Percentiles rank a stretch among this genome's conserved stretches.
phyloP scores from a whole-genome alignment of 2,329 filamentous ascomycete genomes.

The Aspergillus piperis region DNA sequence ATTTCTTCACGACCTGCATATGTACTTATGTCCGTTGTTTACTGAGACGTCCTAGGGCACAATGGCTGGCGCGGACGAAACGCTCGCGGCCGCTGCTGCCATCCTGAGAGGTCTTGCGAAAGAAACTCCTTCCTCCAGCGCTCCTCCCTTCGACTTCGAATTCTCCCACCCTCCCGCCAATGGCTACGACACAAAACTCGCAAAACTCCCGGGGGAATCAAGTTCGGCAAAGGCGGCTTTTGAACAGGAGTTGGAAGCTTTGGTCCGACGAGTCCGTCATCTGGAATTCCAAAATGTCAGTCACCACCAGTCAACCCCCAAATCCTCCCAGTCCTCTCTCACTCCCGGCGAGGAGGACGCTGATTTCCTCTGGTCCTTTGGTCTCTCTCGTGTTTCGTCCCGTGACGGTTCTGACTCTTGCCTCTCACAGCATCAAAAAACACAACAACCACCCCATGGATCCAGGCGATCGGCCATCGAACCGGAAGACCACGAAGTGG shows the following conservation, averaged over 20 bases:
- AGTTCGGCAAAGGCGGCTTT: constrained; percentile 74
- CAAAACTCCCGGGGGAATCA: constrained; percentile 76
- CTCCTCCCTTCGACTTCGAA: constrained; percentile 39
- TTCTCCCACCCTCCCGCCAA: constrained; percentile 44
- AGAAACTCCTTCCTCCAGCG: constrained; percentile 38
- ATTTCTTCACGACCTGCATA: constrained; percentile 9
- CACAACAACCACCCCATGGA: constrained; percentile 38
- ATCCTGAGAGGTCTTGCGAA: constrained; percentile 50
- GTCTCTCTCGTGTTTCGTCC: constrained; percentile 36
- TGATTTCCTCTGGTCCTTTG: constrained; percentile 37
- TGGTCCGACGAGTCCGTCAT: constrained; percentile 75
- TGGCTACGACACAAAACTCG: constrained; percentile 53
- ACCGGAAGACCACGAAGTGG: constrained; percentile 31
- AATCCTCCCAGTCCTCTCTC: constrained; percentile 62
- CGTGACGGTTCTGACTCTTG: constrained; percentile 37
- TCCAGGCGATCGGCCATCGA: constrained; percentile 38
- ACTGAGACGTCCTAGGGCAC: constrained; percentile 35
- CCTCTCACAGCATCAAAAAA: constrained; percentile 40
- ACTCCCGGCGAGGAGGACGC: constrained; percentile 53
- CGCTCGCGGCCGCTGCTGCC: constrained; percentile 48
- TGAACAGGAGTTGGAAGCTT: constrained; percentile 78
- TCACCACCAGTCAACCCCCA: constrained; percentile 78
- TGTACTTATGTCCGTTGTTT: constrained; percentile 24
- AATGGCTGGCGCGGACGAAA: constrained; percentile 52
- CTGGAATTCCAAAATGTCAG: constrained; percentile 75